Conservation (phyloP, 257 asterid species). For the Primulina tabacum region DNA sequence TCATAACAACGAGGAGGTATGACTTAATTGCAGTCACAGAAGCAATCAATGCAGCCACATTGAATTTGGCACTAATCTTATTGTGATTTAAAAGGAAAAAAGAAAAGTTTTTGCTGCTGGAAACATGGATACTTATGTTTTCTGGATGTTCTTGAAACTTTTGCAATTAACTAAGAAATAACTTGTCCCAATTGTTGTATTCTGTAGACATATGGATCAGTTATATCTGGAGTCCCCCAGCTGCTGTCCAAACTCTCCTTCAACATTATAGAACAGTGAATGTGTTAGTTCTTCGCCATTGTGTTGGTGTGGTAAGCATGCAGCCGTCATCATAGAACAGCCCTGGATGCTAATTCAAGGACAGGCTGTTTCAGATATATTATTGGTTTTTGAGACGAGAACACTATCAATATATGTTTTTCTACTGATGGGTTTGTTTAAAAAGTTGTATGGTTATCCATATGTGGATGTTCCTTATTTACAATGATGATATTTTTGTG, state of each 20-base stretch:
- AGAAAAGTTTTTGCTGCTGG: background rate
- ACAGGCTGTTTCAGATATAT: slow-evolving; percentile 3
- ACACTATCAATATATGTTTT: background rate
- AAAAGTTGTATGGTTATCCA: background rate
- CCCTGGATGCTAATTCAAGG: background rate
- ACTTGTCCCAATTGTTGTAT: slow-evolving; percentile 10
- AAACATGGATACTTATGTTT: background rate
- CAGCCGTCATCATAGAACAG: background rate
- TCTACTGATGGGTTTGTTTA: background rate
- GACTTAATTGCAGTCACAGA: background rate
- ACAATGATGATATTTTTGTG: background rate
- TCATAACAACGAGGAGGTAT: slow-evolving; percentile 63
- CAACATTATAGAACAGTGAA: slow-evolving; percentile 47
- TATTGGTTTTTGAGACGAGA: slow-evolving; percentile 2
- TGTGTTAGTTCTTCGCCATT: too few relatives aligned
- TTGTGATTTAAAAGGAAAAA: background rate
- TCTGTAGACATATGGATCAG: slow-evolving; percentile 65
- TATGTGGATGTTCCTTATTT: background rate
- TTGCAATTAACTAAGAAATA: background rate
- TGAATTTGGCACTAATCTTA: background rate
- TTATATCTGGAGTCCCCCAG: slow-evolving; percentile 70
- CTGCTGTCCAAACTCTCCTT: slow-evolving; percentile 77
- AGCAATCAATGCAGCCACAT: background rate
- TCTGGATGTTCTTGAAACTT: background rate
- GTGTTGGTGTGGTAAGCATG: slow-evolving; percentile 7